A percentile compares a stretch with the other conserved stretches of the same genome.
phyloP scores from a whole-genome alignment of 176 grass and related monocot species.

The Luzula sylvatica region DNA sequence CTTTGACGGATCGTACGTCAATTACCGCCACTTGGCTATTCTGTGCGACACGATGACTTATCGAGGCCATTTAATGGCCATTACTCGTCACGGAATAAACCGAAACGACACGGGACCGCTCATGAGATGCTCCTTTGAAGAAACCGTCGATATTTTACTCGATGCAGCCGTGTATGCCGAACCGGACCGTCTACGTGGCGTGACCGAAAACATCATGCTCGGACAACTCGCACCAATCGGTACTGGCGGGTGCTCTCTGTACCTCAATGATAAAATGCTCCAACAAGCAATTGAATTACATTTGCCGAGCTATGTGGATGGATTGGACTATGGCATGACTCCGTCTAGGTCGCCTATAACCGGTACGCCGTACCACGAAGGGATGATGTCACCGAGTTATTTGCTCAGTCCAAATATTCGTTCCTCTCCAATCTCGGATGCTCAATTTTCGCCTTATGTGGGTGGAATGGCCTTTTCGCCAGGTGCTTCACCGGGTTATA shows the following conservation, averaged over 20 bases:
- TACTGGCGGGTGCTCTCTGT: constrained; percentile 63
- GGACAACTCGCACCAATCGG: constrained; percentile 91
- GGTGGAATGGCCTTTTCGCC: constrained; percentile 85
- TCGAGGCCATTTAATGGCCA: constrained; percentile 89
- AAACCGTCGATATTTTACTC: constrained; percentile 91
- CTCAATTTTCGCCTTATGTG: constrained; percentile 89
- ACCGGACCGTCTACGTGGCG: constrained; percentile 76
- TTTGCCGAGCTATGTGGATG: constrained; percentile 74
- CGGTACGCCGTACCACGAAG: constrained; percentile 78
- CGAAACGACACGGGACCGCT: constrained; percentile 84
- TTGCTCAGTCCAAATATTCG: constrained; percentile 81
- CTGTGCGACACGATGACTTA: constrained; percentile 97
- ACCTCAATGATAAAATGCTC: constrained; percentile 92
- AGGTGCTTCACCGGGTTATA: constrained; percentile 65
- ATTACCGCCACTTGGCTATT: constrained; percentile 94
- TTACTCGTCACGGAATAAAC: constrained; percentile 90
- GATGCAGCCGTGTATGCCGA: constrained; percentile 89
- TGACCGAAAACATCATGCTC: constrained; percentile 96
- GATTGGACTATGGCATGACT: constrained; percentile 70
- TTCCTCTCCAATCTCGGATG: constrained; percentile 84
- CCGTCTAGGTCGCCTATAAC: constrained; percentile 61
- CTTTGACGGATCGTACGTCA: constrained; percentile 96
- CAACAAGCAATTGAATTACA: constrained; percentile 97
- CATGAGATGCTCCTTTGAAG: constrained; percentile 94
- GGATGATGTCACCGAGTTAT: constrained; percentile 96